phyloP scores from a whole-genome alignment of 1,284 basidiomycete genomes.

The Stereum hirsutum region DNA sequence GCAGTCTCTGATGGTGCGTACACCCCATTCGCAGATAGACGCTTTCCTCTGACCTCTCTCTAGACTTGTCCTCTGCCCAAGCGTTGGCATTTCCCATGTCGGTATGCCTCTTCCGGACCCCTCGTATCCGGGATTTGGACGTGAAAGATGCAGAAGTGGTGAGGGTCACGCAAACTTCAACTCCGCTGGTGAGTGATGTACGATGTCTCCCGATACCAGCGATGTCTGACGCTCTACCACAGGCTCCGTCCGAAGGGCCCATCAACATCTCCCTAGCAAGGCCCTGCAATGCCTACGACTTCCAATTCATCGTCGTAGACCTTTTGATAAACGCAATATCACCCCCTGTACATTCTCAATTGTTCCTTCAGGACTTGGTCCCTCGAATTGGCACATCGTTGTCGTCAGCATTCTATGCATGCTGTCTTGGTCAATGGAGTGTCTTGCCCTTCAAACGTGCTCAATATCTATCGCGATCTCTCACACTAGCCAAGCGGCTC shows the following conservation, averaged over 20 bases:
- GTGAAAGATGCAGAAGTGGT: too few species aligned
- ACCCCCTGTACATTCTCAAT: conserved; percentile 31
- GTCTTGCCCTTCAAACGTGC: conserved; percentile 26
- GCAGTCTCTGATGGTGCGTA: conserved; percentile 32
- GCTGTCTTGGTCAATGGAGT: conserved; percentile 29
- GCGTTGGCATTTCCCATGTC: not conserved
- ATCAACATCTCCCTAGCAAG: conserved; percentile 3
- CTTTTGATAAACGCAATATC: conserved; percentile 31
- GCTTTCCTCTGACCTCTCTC: not conserved
- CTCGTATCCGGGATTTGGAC: not conserved
- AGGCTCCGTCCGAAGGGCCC: not conserved
- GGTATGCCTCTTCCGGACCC: not conserved
- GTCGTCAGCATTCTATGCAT: conserved; percentile 35
- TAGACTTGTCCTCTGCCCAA: not conserved
- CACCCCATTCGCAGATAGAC: not conserved
- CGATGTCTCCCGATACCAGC: too few species aligned
- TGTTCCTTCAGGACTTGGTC: conserved; percentile 38
- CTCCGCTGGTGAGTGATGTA: too few species aligned
- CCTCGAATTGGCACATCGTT: conserved; percentile 29
- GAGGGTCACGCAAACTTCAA: too few species aligned
- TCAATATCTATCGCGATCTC: conserved; percentile 28
- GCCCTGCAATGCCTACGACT: conserved; percentile 22
- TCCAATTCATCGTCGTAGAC: conserved; percentile 36
- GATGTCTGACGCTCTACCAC: too few species aligned
- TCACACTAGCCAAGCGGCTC: conserved; percentile 20